Base-by-base conservation (phyloP, 257 asterid species). In the Solanum dulcamara region DNA sequence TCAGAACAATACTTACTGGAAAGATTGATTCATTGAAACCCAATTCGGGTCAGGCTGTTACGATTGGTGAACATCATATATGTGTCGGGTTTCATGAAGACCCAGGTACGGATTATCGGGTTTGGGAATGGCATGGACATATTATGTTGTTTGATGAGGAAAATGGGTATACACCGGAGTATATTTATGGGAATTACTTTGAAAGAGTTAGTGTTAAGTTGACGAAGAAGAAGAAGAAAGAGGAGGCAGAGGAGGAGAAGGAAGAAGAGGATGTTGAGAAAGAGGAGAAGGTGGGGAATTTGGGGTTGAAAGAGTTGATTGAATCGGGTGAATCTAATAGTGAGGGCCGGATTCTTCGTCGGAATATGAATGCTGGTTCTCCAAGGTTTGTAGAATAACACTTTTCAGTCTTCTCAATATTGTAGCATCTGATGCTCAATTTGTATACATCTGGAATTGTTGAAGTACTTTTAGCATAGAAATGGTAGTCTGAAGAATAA, bases 91-190 rank as follows among this genome's bases (percentile, higher is more conserved):
- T 91, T 89, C 95, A 93, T 38, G 94, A 94, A 86, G 97, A 95
- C 10, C 50, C 88, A 0, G 97, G 89, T 48, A 91, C 98, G 10
- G 97, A 92, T 89, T 93, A 92, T 80, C 93, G 98, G 30, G 98
- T 94, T 2, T 94, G 99, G 98, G 99, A 97, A 89, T 97, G 98
- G 98, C 99, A 95, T 77, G 98, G 98, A 0, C 98, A 95, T 87
- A 88, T 95, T 11, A 93, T 95, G 99, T 50, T 95, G 91, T 94
- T 94, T 85, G 98, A 95, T 86, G 99, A 95, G 82, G 98, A 94
- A 88, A 91, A 94, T 84, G 99, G 98, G 10, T 97, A 93, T 85
- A 88, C 92, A 0, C 96, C 98, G 10, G 99, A 97, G 90, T 95
- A 97, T 86, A 93, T 94, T 28, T 97, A 95, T 53, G 99, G 98